Evolutionary conservation across 208 protist genomes (phyloP).

Genomic region (Trypanosomatidae sp.): DNA sequence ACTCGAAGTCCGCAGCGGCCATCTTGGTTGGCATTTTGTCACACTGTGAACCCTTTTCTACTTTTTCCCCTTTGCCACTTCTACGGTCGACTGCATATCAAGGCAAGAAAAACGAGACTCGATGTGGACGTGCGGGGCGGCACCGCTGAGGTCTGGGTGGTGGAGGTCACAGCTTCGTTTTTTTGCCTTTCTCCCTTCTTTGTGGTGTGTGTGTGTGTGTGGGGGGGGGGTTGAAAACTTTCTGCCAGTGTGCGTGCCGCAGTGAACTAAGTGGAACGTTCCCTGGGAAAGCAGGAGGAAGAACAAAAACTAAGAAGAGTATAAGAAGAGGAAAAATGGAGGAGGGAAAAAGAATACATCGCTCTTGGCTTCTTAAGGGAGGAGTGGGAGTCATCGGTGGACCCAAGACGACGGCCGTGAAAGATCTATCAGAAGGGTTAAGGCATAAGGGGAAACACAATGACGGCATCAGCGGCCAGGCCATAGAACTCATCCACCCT

Average conservation of each 20-base stretch:
- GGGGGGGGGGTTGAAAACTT: background rate
- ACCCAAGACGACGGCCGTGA: background rate
- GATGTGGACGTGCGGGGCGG: background rate
- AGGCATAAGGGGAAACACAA: background rate
- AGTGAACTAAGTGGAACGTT: background rate
- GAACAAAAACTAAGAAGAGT: background rate
- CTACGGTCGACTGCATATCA: background rate
- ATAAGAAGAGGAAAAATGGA: background rate
- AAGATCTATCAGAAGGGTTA: background rate
- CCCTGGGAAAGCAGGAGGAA: background rate
- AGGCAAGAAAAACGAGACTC: background rate
- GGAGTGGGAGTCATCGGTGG: background rate
- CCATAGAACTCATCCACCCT: background rate
- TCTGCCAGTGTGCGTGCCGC: background rate
- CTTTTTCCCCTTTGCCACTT: background rate
- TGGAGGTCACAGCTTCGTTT: background rate
- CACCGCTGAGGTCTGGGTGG: background rate
- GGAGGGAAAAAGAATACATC: background rate
- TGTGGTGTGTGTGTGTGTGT: background rate
- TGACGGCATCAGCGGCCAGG: background rate
- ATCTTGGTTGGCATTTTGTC: slow-evolving; percentile 44
- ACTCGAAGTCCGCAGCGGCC: slow-evolving; percentile 75
- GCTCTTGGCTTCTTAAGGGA: background rate
- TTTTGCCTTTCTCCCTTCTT: background rate
- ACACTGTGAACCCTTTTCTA: background rate